Evolutionary conservation across 768 basidiomycete genomes (phyloP), one percentile per base, ranked within the genome.

Genomic region (Leccinum olivaceopallidum): DNA sequence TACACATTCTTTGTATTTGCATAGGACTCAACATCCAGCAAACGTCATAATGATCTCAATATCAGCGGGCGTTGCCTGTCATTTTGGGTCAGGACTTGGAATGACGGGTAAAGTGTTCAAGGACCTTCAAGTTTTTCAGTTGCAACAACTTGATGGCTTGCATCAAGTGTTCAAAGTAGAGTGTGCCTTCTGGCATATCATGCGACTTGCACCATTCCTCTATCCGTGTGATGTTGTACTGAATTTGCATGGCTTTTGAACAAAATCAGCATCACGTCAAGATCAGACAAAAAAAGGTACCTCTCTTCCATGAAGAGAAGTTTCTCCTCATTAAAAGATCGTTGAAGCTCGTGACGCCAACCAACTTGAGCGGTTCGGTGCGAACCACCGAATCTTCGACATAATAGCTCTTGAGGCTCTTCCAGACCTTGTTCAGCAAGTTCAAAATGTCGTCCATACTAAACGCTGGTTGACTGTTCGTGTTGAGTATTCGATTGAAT

Each of bases 161-260:
- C 94, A 98, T 97, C 77, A 99, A 83, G 77, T 98, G 95, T 76
- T 99, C 97, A 58, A 99, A 81, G 74, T 98, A 95, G 28, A 99
- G 81, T 18, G 94, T 93, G 10, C 97, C 97, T 73, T 99, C 97
- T 1, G 96, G 97, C 94, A 99, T 98, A 71, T 97, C 94, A 71
- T 98, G 97, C 26, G 97, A 95, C 78, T 99, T 98, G 81, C 97
- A 99, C 97, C 97, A 98, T 77, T 98, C 95, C 70, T 95, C 94
- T 69, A 95, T 91, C 28, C 92, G 87, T 32, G 95, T 98, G 72
- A 98, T 97, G 72, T 98, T 98, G 76, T 99, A 99, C 73, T 99
- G 97, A 59, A 99, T 98, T 84, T 99, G 97, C 97, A 99, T 98
- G 5, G 97, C 97, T 98, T 63, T 42, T 48, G 58, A 57, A 60